phyloP scores from a whole-genome alignment of 2,329 filamentous ascomycete species.

The Fusarium cicatricum region DNA sequence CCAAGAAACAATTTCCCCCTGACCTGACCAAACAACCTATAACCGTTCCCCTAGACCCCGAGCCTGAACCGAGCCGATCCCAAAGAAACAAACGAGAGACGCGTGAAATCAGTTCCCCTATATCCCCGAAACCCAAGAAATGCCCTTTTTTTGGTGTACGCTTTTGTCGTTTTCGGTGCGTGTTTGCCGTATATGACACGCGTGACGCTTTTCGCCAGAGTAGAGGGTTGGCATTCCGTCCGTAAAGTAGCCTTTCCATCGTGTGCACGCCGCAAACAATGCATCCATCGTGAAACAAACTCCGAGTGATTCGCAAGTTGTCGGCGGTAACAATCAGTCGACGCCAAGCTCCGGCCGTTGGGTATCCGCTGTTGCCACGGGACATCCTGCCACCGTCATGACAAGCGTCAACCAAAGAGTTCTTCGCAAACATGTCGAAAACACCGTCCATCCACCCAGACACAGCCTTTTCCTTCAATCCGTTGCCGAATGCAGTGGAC shows the following conservation, averaged over 20 bases:
- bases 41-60: slow-evolving; percentile 31
- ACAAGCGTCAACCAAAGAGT: slow-evolving; percentile 24
- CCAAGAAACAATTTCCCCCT: slow-evolving; percentile 37
- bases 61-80: slow-evolving; percentile 28
- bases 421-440: slow-evolving; percentile 14
- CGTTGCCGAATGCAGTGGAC: slow-evolving; percentile 34
- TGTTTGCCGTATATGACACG: slow-evolving; percentile 26
- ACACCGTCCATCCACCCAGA: slow-evolving; percentile 21
- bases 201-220: slow-evolving; percentile 28
- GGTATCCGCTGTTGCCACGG: slow-evolving; percentile 37
- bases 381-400: slow-evolving; percentile 25
- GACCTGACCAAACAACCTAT: slow-evolving; percentile 30
- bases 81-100: slow-evolving; percentile 33
- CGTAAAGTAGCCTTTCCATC: slow-evolving; percentile 19
- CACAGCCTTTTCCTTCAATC: slow-evolving; percentile 21
- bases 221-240: slow-evolving; percentile 21
- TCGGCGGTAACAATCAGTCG: slow-evolving; percentile 30
- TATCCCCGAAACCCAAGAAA: slow-evolving; percentile 32
- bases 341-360: slow-evolving; percentile 38
- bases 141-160: slow-evolving; percentile 32
- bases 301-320: slow-evolving; percentile 35
- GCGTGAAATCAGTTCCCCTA: slow-evolving; percentile 19
- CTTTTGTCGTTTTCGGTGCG: slow-evolving; percentile 21
- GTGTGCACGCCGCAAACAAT: slow-evolving; percentile 34
- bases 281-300: slow-evolving; percentile 30